Evolutionary conservation across 2,329 filamentous ascomycete species (phyloP), one percentile per base, ranked within the genome.

Genomic region (Parastagonospora avenae): DNA sequence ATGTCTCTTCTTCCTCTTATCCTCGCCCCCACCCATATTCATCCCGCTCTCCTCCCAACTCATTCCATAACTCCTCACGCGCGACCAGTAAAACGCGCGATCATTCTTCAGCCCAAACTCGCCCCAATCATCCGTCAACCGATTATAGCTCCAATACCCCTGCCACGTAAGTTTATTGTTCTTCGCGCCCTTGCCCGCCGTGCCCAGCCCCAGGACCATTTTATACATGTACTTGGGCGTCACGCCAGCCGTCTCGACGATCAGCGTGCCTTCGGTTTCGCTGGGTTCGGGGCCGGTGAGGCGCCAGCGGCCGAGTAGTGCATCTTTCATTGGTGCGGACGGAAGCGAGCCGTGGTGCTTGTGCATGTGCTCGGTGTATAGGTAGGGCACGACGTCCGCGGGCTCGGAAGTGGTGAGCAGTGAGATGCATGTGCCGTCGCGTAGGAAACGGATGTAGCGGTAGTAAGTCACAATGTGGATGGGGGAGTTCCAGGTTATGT

Each of bases 391-490:
- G 10, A 97, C 90, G 14, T 95, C 90, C n/a, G 82, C 76, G 1
- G 94, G 94, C 68, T 96, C 91, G 4, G 83, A 76, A 0, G 90
- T 95, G 0, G 89, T 91, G 31, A 95, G 82, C 1, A 99, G 81
- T 46, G 87, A 91, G 52, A 97, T 86, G 57, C 83, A 85, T 1
- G 89, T 88, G 27, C 94, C 94, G 72, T 97, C 91, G 19, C 92
- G 89, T 77, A 94, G 94, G 78, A 99, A 94, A 46, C 94, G 90
- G 3, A 99, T 83, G 75, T 97, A 99, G 50, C 94, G 91, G 77
- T 96, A 99, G 77, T 97, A 99, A 0, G 94, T 99, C 42, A 99
- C 92, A 51, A 97, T 95, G 71, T 96, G 92, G 31, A 97, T 88
- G 8, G 92, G 92, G 19, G 84, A 88, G 50, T 70, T 68, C 91